Conservation (phyloP, 2,329 filamentous ascomycete species). For the Fusarium verticillioides region DNA sequence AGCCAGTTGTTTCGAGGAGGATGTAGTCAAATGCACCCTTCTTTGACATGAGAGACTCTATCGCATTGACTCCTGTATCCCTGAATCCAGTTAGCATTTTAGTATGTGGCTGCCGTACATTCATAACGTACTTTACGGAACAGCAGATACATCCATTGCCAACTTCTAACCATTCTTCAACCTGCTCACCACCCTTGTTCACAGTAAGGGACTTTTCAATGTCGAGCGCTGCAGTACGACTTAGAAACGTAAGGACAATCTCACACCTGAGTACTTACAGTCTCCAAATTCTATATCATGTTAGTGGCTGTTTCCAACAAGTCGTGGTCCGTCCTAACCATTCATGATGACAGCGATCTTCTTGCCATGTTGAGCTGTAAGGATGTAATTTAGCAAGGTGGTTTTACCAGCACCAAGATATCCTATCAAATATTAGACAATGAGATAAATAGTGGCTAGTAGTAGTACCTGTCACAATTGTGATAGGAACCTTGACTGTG, state of each 20-base stretch:
- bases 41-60: slow-evolving; percentile 95
- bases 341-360: slow-evolving; percentile 98
- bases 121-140: slow-evolving; percentile 79
- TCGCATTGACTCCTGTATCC: slow-evolving; percentile 92
- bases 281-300: slow-evolving; percentile 77
- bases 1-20: slow-evolving; percentile 91
- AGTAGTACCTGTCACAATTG: slow-evolving; percentile 78
- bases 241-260: slow-evolving; percentile 12
- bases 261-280: slow-evolving; percentile 62
- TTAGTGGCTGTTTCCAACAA: slow-evolving; percentile 25
- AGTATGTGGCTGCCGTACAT: not conserved
- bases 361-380: slow-evolving; percentile 95
- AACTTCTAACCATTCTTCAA: slow-evolving; percentile 94
- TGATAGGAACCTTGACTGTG: slow-evolving; percentile 79
- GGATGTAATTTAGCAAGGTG: slow-evolving; percentile 93
- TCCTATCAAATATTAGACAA: slow-evolving; percentile 62
- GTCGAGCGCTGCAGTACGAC: slow-evolving; percentile 74
- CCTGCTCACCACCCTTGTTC: slow-evolving; percentile 82
- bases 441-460: not conserved
- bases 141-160: slow-evolving; percentile 98
- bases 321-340: slow-evolving; percentile 55
- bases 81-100: slow-evolving; percentile 56
- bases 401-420: slow-evolving; percentile 97
- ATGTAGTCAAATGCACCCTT: slow-evolving; percentile 97
- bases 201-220: slow-evolving; percentile 97